Evolutionary conservation across 139 green algal species (phyloP).

Genomic region (Parachlorella kessleri): DNA sequence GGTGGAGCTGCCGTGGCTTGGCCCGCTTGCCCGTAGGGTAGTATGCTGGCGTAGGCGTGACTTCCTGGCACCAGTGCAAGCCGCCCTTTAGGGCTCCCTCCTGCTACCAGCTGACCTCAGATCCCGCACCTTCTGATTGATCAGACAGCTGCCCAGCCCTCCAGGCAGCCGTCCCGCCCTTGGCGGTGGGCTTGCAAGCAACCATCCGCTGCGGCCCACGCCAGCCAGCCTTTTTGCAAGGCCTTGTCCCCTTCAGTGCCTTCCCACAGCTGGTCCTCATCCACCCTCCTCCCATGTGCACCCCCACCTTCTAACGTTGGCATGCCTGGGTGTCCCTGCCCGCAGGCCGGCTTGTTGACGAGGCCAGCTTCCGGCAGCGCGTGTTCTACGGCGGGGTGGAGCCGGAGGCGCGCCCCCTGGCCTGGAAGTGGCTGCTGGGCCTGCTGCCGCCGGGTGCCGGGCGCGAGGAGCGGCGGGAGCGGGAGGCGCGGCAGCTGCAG

Average conservation of each 20-base stretch:
- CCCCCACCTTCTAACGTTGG: too few species aligned
- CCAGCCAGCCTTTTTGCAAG: too few species aligned
- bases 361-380: slow-evolving; percentile 53
- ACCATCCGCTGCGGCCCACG: background rate
- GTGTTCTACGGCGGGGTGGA: slow-evolving; percentile 69
- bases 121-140: too few species aligned
- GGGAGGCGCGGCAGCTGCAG: slow-evolving; percentile 4
- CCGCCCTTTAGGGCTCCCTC: too few species aligned
- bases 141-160: background rate
- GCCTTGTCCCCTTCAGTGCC: background rate
- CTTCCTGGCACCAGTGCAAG: too few species aligned
- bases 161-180: background rate
- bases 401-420: slow-evolving; percentile 48
- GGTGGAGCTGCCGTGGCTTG: too few species aligned
- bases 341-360: slow-evolving; percentile 63
- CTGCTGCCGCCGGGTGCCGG: slow-evolving; percentile 57
- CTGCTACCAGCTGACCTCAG: too few species aligned
- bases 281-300: too few species aligned
- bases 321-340: too few species aligned
- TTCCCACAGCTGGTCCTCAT: too few species aligned
- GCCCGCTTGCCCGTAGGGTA: too few species aligned
- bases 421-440: slow-evolving; percentile 88
- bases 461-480: slow-evolving; percentile 30
- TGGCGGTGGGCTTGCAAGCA: background rate
- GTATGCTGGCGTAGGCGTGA: too few species aligned